Conservation (phyloP, 2,329 filamentous ascomycete genomes). For the Botryotinia convoluta region DNA sequence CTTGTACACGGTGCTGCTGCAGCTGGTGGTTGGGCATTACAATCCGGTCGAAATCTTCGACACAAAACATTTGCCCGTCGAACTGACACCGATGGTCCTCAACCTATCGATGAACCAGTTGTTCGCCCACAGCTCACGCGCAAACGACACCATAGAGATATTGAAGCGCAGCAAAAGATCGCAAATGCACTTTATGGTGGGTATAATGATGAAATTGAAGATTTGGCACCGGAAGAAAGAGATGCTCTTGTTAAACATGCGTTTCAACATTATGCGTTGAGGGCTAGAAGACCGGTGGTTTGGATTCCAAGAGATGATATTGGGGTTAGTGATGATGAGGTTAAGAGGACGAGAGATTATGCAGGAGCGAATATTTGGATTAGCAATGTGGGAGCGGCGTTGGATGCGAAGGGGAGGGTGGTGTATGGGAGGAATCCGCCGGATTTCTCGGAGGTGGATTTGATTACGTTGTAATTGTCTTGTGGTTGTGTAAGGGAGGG, state of each 20-base stretch:
- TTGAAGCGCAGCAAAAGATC: constrained; percentile 69
- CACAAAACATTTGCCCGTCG: constrained; percentile 48
- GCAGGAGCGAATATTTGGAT: constrained; percentile 70
- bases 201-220: constrained; percentile 90
- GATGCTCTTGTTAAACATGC: constrained; percentile 82
- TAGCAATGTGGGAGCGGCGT: constrained; percentile 84
- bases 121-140: constrained; percentile 26
- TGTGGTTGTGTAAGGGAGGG: neutral
- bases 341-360: constrained; percentile 68
- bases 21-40: constrained; percentile 34
- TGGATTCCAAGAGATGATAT: constrained; percentile 93
- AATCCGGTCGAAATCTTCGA: constrained; percentile 35
- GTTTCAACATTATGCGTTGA: constrained; percentile 85
- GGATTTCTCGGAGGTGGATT: constrained; percentile 83
- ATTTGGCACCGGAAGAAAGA: constrained; percentile 84
- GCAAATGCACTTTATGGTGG: constrained; percentile 82
- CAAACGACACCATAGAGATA: constrained; percentile 54
- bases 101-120: constrained; percentile 32
- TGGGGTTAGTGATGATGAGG: constrained; percentile 89
- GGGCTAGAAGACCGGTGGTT: constrained; percentile 79
- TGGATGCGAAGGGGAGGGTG: constrained; percentile 80
- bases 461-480: constrained; percentile 68
- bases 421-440: constrained; percentile 83
- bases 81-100: constrained; percentile 44
- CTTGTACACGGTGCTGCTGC: constrained; percentile 27